Evolutionary conservation across 2,329 filamentous ascomycete genomes (phyloP), one percentile per base, ranked within the genome.

Genomic region (Ceratocystiopsis minuta): DNA sequence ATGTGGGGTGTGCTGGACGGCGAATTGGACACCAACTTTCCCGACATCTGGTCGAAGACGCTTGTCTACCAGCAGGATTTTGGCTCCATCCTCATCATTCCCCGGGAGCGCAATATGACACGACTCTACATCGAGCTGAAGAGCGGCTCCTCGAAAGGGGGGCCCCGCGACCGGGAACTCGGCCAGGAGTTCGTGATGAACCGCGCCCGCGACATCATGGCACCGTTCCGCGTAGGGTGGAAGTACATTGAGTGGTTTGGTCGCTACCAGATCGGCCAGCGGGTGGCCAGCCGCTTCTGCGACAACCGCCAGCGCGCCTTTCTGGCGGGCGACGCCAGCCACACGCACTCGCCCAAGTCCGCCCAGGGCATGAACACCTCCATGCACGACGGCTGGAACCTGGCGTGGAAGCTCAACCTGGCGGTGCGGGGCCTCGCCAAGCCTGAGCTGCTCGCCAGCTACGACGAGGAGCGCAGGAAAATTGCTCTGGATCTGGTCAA

Each of bases 1-100:
- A 62, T 70, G 34, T 84, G 79, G 79, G 79, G 77, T 41, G 78
- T 84, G 2, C 59, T 83, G 4, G 79, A 84, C 53, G 78, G 78
- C 48, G 71, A 74, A 53, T 58, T 83, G 10, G 72, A 78, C 31
- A 82, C 78, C 5, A 67, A 82, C 53, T 84, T 84, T 49, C 78
- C 79, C 1, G 78, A 83, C 51, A 70, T 83, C 38, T 82, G 78
- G 77, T 79, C 73, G 55, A 83, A 83, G 58, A 76, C 77, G 0
- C 68, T 80, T 0, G 67, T 82, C 7, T 76, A 76, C 46, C 77
- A 73, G 0, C 71, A 80, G 46, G 64, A 70, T 45, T 65, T 72
- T 39, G 79, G 78, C 1, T 78, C 78, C 0, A 72, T 83, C 35
- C 63, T 84, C 18, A 77, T 80, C 54, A 78, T 83, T 41, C 79